Conservation (phyloP, 352 stramenopile species). For the Nothophytophthora sp. region DNA sequence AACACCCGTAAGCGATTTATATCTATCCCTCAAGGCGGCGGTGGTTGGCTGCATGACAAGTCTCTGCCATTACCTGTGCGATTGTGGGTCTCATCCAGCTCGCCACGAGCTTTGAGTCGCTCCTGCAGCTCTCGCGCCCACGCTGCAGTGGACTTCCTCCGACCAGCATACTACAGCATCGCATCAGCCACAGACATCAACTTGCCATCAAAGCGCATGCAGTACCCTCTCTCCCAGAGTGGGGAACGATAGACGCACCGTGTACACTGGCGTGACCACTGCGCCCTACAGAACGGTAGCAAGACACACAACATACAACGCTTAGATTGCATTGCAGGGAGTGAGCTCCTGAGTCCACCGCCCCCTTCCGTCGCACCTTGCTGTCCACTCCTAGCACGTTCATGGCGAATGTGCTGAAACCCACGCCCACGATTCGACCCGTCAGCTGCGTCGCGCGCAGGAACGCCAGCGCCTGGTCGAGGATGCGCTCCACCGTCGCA, state of each 20-base stretch:
- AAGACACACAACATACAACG: not conserved
- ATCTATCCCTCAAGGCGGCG: too few species aligned
- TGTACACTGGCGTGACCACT: slow-evolving; percentile 78
- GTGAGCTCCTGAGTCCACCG: not conserved
- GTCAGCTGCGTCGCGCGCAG: slow-evolving; percentile 44
- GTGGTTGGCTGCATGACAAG: too few species aligned
- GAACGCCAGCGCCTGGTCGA: slow-evolving; percentile 52
- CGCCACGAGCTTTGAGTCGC: slow-evolving; percentile 31
- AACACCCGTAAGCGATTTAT: too few species aligned
- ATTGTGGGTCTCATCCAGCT: slow-evolving; percentile 62
- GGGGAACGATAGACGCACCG: too few species aligned
- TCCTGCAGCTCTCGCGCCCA: slow-evolving; percentile 59
- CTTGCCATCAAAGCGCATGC: too few species aligned
- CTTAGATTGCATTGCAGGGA: too few species aligned
- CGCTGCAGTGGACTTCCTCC: slow-evolving; percentile 41
- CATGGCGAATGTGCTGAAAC: slow-evolving; percentile 95
- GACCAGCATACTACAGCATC: slow-evolving; percentile 68
- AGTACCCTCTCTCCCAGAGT: too few species aligned
- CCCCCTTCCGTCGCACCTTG: too few species aligned
- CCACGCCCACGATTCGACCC: slow-evolving; percentile 68
- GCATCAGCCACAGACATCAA: too few species aligned
- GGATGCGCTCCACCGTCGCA: slow-evolving; percentile 45
- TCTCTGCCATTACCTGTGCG: slow-evolving; percentile 76
- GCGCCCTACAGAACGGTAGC: slow-evolving; percentile 43
- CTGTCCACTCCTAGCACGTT: slow-evolving; percentile 90